Conservation (phyloP, 1,284 basidiomycete species). For the Ganoderma boninense region DNA sequence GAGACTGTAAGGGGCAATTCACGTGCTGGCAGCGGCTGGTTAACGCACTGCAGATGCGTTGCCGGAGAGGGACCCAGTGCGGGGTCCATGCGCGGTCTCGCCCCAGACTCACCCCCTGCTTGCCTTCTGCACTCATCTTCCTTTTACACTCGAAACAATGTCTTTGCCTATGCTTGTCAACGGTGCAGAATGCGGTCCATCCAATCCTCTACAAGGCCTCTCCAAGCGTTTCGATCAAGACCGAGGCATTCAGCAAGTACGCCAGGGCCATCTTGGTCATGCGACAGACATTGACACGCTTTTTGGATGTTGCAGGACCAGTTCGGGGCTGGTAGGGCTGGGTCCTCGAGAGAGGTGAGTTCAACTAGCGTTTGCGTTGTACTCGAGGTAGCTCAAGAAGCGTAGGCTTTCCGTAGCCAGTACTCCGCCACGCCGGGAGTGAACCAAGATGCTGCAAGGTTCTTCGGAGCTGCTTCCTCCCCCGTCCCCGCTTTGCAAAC, state of each 20-base stretch:
- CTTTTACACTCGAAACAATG: constrained; percentile 54
- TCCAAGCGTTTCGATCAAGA: constrained; percentile 82
- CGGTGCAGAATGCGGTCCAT: constrained; percentile 82
- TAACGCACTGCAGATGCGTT: not conserved
- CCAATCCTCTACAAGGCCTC: constrained; percentile 81
- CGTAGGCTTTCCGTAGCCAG: constrained; percentile 68
- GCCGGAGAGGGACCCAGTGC: not conserved
- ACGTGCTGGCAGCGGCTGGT: not conserved
- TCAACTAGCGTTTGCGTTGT: not conserved
- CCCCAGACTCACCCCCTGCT: not conserved
- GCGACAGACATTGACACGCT: not conserved
- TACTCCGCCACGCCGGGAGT: constrained; percentile 50
- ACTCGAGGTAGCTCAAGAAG: constrained; percentile 21
- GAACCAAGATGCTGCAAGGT: constrained; percentile 72
- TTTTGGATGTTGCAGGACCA: constrained; percentile 58
- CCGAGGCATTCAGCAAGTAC: constrained; percentile 79
- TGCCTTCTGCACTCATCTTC: not conserved
- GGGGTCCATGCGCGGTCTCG: not conserved
- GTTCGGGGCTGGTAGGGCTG: constrained; percentile 62
- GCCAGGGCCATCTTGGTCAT: constrained; percentile 2
- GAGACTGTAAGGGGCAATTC: not conserved
- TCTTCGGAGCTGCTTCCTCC: constrained; percentile 58
- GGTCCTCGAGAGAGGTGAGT: constrained; percentile 66
- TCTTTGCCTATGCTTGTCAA: constrained; percentile 78
- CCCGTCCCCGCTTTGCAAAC: constrained; percentile 46